Base-by-base conservation (phyloP, 148 eudicot species). In the Chenopodium quinoa region DNA sequence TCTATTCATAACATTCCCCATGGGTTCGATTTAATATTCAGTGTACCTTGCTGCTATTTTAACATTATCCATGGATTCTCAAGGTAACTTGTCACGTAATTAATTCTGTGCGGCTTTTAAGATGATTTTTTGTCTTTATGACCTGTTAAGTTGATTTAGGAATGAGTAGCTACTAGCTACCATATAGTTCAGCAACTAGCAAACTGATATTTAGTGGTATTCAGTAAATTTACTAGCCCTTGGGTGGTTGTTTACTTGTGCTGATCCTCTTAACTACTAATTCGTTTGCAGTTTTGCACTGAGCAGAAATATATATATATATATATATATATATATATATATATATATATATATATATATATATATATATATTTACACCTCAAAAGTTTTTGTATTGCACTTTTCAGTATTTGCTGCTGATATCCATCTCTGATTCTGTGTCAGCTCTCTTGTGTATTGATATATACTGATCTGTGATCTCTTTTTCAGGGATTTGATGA, bases 401-500 rank as follows among this genome's bases (percentile, higher is more conserved):
- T 20, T 62, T 23, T 62, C 27, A 62, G n/a, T 14, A 62, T 62
- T 62, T 22, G 66, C 66, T 56, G 19, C 62, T 62, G 66, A 62
- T 62, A n/a, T 20, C 27, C 11, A 62, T 62, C 66, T 62, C 66
- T 22, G 25, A 62, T 62, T 7, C 66, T 62, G 4, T 20, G 8
- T 4, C 66, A 9, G 23, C 25, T 22, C 8, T 67, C 40, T 29
- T 27, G 37, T 67, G 37, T 27, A 67, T 44, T 52, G 34, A 46
- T 32, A 9, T 79, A 46, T 44, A 60, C 31, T 68, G 75, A 62
- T 79, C 11, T 71, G n/a, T 64, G 25, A 23, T 75, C 64, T 80
- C 54, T 37, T 72, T 47, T 74, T 27, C 40, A 93, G 97, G 98
- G 98, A 9, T 94, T 94, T 79, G 97, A 93, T 72, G 98, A 94